Conservation (phyloP, 169 alveolate species). For the Eimeria praecox region DNA sequence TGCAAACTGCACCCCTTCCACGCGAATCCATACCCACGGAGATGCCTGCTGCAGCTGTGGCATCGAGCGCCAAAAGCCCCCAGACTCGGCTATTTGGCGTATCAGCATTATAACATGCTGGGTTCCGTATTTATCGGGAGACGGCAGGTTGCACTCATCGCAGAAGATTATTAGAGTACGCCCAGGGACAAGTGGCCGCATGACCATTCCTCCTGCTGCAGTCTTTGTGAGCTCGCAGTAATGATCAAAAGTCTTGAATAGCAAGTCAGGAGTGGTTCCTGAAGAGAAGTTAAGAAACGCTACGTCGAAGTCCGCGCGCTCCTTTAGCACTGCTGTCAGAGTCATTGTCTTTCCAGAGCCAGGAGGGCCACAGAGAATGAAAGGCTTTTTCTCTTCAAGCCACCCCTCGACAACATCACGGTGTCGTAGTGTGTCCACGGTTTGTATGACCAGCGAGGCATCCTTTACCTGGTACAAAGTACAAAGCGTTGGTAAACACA, state of each 20-base stretch:
- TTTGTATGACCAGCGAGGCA: slow-evolving; percentile 97
- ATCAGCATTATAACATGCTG: slow-evolving; percentile 97
- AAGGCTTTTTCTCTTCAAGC: slow-evolving; percentile 97
- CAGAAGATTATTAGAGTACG: slow-evolving; percentile 98
- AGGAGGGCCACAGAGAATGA: slow-evolving; percentile 99
- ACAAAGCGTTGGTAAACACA: background rate
- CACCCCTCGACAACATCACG: slow-evolving; percentile 97
- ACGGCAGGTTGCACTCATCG: slow-evolving; percentile 99
- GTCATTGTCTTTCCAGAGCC: slow-evolving; percentile 99
- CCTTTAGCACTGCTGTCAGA: slow-evolving; percentile 96
- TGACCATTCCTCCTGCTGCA: slow-evolving; percentile 92
- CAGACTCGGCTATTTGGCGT: slow-evolving; percentile 97
- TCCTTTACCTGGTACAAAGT: slow-evolving; percentile 92
- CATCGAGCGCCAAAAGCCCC: slow-evolving; percentile 97
- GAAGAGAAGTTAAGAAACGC: slow-evolving; percentile 97
- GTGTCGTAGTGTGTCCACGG: slow-evolving; percentile 98
- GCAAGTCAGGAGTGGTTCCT: slow-evolving; percentile 95
- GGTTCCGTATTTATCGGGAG: slow-evolving; percentile 98
- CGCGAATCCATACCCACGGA: slow-evolving; percentile 92
- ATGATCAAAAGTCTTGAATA: slow-evolving; percentile 96
- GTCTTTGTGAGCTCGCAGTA: slow-evolving; percentile 97
- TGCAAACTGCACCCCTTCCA: slow-evolving; percentile 98
- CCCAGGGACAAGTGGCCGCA: slow-evolving; percentile 96
- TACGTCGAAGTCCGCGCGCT: slow-evolving; percentile 96
- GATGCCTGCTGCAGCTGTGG: slow-evolving; percentile 88